phyloP scores from a whole-genome alignment of 495 filamentous ascomycete genomes.

The Xylaria bambusicola region DNA sequence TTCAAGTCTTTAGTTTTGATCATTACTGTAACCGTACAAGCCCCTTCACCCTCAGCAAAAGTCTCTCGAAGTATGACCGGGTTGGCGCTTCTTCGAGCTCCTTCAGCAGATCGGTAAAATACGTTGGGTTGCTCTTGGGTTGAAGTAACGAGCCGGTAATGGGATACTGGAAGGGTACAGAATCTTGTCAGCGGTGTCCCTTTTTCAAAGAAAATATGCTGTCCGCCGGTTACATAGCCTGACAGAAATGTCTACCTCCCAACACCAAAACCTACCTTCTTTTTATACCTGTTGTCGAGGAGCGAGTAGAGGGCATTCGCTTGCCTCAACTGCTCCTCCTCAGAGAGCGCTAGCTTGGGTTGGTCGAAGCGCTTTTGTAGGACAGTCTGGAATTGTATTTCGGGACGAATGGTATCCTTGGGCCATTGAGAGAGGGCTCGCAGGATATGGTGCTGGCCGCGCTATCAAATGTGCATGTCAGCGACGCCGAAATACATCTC shows the following conservation, averaged over 20 bases:
- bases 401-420: slow-evolving; percentile 72
- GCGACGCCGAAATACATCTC: neutral
- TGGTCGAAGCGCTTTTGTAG: slow-evolving; percentile 63
- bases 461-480: slow-evolving; percentile 28
- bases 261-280: slow-evolving; percentile 45
- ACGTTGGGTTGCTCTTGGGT: slow-evolving; percentile 72
- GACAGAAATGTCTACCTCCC: too few relatives aligned
- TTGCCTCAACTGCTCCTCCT: slow-evolving; percentile 50
- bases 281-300: slow-evolving; percentile 71
- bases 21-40: slow-evolving; percentile 57
- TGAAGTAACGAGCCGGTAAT: slow-evolving; percentile 60
- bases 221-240: too few relatives aligned
- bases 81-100: slow-evolving; percentile 73
- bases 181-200: neutral
- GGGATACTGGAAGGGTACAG: slow-evolving; percentile 55
- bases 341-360: slow-evolving; percentile 28
- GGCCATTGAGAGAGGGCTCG: slow-evolving; percentile 79
- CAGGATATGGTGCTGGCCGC: slow-evolving; percentile 58
- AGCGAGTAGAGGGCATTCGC: slow-evolving; percentile 75
- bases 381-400: slow-evolving; percentile 70
- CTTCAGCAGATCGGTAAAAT: slow-evolving; percentile 71
- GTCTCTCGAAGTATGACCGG: slow-evolving; percentile 57
- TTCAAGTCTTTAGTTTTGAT: neutral
- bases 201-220: too few relatives aligned
- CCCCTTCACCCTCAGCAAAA: slow-evolving; percentile 63